Base-by-base conservation (phyloP, 805 yeast species). In the Pichia exigua region DNA sequence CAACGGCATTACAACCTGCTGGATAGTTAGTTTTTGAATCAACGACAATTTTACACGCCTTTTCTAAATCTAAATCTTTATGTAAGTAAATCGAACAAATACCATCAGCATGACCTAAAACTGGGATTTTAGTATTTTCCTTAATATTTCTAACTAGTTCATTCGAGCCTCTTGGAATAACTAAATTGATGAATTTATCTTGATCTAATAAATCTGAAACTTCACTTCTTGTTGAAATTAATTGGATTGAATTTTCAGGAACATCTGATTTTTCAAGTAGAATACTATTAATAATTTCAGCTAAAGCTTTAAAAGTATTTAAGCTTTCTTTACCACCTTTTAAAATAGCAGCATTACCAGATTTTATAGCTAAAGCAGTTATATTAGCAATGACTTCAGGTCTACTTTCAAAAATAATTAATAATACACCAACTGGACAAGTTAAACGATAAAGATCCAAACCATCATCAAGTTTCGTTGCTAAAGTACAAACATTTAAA, bases 371-470 rank as follows among this genome's bases (percentile, higher is more conserved):
- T 61, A 94, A 75, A 0, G 99, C 94, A 15, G 97, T 85, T 62
- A 94, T 94, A 65, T 94, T 95, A 50, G 99, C 99, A 72, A 94
- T 94, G 12, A 94, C 99, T 66, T 94, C 99, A 40, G 99, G 99
- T 63, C 99, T 79, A 30, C 96, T 82, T 69, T 94, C 99, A 66
- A 94, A 94, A 50, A 94, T 95, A 45, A 94, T 90, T 55, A 94
- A 73, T 44, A 94, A 69, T 0, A 89, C 97, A 20, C 99, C 99
- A 6, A 94, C 90, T 15, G 99, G 99, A 27, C 96, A 87, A 6
- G 96, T 85, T 13, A 92, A 76, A 63, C 96, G 75, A 67, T 82
- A 85, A 54, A 94, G 72, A 47, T 82, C 85, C 57, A 94, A 77
- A n/a, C 88, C 95, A 49, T 89, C 96, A 65, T 94, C 99, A 32